A percentile compares a stretch with the other conserved stretches of the same genome.
Evolutionary conservation across 306 rosid genomes (phyloP).

Genomic region (Acacia acuminata): DNA sequence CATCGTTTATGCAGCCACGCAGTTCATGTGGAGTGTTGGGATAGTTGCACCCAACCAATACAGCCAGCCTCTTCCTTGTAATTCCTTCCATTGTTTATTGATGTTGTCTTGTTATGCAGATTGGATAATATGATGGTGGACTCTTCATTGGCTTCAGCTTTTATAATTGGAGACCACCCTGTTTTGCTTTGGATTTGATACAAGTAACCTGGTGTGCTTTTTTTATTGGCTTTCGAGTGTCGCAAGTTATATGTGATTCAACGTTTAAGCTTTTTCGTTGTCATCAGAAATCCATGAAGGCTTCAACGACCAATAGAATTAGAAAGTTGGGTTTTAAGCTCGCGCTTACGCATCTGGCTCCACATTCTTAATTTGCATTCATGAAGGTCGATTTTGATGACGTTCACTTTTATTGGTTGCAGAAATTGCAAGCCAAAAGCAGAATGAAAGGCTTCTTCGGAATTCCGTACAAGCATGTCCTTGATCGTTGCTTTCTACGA

Average conservation of each 20-base stretch:
- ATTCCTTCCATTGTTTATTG: conserved; percentile 38
- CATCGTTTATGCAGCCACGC: conserved; percentile 90
- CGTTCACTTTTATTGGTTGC: not conserved
- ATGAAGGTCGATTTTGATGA: not conserved
- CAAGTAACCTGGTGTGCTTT: conserved; percentile 40
- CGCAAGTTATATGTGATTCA: conserved; percentile 39
- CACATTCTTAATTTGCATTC: not conserved
- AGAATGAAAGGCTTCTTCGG: not conserved
- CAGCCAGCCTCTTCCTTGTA: conserved; percentile 52
- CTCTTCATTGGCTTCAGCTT: conserved; percentile 7
- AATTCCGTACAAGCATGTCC: conserved; percentile 6
- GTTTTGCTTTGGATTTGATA: conserved; percentile 35
- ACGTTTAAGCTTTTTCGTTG: conserved; percentile 14
- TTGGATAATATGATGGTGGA: not conserved
- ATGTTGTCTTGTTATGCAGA: not conserved
- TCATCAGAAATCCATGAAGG: not conserved
- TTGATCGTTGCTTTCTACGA: not conserved
- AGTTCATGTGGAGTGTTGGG: conserved; percentile 63
- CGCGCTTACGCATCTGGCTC: not conserved
- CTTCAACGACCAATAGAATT: conserved; percentile 17
- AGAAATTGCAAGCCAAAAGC: not conserved
- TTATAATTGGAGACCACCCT: conserved; percentile 26
- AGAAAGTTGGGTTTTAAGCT: conserved; percentile 12
- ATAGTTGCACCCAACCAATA: conserved; percentile 90
- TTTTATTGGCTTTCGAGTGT: conserved; percentile 54